phyloP scores from a whole-genome alignment of 805 yeast genomes.

The Kodamaea neixiangensis region DNA sequence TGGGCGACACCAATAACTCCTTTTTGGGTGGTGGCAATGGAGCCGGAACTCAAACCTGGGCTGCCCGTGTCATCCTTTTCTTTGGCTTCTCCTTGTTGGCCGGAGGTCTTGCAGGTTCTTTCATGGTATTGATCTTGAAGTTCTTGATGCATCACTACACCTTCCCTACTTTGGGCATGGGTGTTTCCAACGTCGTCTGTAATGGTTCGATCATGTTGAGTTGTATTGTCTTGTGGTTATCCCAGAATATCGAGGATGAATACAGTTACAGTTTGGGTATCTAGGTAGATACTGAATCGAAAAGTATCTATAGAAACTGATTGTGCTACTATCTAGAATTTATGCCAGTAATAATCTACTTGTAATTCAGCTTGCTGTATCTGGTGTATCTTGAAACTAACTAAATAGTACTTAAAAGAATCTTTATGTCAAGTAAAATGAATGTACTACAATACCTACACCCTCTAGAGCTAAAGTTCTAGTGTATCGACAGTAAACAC shows the following conservation, averaged over 20 bases:
- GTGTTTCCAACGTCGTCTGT: conserved; percentile 80
- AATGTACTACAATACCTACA: no score
- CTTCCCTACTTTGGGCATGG: conserved; percentile 94
- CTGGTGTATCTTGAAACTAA: no score
- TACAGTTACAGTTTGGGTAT: conserved; percentile 79
- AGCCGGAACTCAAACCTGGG: conserved; percentile 69
- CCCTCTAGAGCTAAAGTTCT: no score
- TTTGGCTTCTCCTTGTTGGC: conserved; percentile 91
- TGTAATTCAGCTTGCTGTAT: no score
- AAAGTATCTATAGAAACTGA: no score
- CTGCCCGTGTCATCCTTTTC: conserved; percentile 86
- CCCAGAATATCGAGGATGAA: conserved; percentile 95
- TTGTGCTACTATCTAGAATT: no score
- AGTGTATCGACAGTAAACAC: not conserved
- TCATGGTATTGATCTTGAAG: conserved; percentile 83
- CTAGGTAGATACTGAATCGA: no score
- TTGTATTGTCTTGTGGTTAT: conserved; percentile 87
- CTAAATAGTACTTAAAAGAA: no score
- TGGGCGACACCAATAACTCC: conserved; percentile 38
- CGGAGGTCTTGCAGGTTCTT: conserved; percentile 90
- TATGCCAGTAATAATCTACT: no score
- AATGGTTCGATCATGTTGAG: conserved; percentile 82
- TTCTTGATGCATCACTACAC: conserved; percentile 75
- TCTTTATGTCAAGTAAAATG: no score
- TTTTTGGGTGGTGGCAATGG: conserved; percentile 42